Percentiles rank a stretch among this genome's conserved stretches.
These are phyloP conservation scores for Brassica hybrid DNA, from an alignment of 441 rosid genomes.

Conservation along the genomic window DNA sequence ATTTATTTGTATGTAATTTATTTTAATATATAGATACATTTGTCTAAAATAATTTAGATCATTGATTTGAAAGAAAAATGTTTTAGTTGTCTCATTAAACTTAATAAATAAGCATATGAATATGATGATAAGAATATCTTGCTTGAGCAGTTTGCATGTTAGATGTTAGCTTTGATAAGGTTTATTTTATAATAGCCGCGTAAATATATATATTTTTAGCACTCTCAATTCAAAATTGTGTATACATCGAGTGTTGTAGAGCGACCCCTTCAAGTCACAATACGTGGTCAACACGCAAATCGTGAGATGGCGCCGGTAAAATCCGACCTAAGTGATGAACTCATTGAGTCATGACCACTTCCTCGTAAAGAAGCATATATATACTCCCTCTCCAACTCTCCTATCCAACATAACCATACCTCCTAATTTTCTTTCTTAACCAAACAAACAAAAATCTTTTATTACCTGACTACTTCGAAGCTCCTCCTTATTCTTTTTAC, in stretches of 20 bases:
- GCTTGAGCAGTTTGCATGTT: neutral
- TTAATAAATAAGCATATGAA: neutral
- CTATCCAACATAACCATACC: slow-evolving; percentile 25
- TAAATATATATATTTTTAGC: neutral
- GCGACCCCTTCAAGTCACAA: slow-evolving; percentile 41
- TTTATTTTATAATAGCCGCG: neutral
- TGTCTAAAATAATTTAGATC: neutral
- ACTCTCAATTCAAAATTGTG: neutral
- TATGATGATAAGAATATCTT: neutral
- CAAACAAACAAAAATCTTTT: neutral
- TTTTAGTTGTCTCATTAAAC: neutral
- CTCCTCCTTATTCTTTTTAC: neutral
- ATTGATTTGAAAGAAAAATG: neutral
- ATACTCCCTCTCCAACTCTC: neutral
- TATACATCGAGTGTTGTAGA: neutral
- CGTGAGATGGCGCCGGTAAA: slow-evolving; percentile 27
- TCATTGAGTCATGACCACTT: slow-evolving; percentile 26
- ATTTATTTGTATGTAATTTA: neutral
- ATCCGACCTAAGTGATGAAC: slow-evolving; percentile 40
- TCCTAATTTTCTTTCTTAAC: slow-evolving; percentile 4
- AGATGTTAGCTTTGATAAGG: neutral
- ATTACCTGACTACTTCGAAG: neutral
- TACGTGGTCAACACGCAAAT: slow-evolving; percentile 42
- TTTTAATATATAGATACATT: neutral
- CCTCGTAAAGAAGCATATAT: neutral